Evolutionary conservation across 1,284 basidiomycete genomes (phyloP), one percentile per base, ranked within the genome.

Genomic region (Heterobasidion annosum): DNA sequence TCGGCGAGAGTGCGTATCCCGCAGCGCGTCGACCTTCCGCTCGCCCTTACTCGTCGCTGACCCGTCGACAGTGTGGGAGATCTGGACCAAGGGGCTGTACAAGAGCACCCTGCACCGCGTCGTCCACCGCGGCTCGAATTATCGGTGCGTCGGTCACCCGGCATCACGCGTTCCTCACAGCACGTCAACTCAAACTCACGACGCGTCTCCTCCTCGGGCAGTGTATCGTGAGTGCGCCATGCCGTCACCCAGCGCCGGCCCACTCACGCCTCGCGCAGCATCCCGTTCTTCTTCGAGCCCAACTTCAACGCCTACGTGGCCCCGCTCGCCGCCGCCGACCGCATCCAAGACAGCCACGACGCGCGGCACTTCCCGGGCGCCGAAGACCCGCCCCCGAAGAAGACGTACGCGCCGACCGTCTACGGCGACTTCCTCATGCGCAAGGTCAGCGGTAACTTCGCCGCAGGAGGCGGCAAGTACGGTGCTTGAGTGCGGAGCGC

Each of bases 221-320:
- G 37, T n/a, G 37, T 40, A n/a, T 40, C 37, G 37, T 40, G 37
- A 40, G 37, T 40, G n/a, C n/a, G 2, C 37, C 37, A 0, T 7
- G 37, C n/a, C n/a, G 37, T 12, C 10, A 10, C 37, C 2, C 37
- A 12, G 37, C 37, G 37, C 13, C 54, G 50, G 52, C 44, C 33
- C 25, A n/a, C 34, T 47, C 25, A 51, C 37, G 12, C 25, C 40
- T 35, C n/a, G 25, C 8, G 33, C 57, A 76, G 88, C 7, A 77
- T 93, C 40, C 91, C 91, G 0, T 93, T 93, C 69, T 93, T 93
- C 73, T 93, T 88, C 61, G 91, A 93, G 64, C 90, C 91, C 0
- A 89, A 88, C 58, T 89, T 89, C 62, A 71, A 81, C 54, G 85
- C 89, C 0, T 57, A 73, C 1, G 70, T 93, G 51, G 68, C 76